Conservation (phyloP, 2,329 filamentous ascomycete species). For the Talaromyces sp. region DNA sequence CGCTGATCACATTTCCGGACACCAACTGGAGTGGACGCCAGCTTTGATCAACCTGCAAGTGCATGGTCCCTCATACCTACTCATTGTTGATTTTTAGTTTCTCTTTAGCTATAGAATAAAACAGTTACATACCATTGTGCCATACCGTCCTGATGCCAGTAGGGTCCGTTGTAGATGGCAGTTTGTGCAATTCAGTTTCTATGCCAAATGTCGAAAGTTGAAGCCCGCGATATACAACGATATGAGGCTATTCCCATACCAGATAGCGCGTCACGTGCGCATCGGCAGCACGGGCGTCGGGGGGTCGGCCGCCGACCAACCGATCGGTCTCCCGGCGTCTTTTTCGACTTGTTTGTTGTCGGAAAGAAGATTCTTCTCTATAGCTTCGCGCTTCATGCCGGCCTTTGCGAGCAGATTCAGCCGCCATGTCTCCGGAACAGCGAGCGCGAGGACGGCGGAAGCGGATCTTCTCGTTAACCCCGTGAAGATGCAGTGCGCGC, state of each 20-base stretch:
- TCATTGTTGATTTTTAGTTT: too few species aligned
- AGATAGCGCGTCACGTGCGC: neutral
- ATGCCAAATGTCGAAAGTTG: too few species aligned
- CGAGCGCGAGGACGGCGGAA: neutral
- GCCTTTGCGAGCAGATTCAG: neutral
- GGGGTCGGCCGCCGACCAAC: neutral
- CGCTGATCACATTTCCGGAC: conserved; percentile 50
- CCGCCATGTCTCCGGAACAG: neutral
- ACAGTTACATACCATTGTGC: too few species aligned
- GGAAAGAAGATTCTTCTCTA: neutral
- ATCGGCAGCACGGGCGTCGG: neutral
- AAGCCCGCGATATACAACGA: neutral
- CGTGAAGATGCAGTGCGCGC: too few species aligned
- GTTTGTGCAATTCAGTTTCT: too few species aligned
- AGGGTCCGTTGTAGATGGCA: too few species aligned
- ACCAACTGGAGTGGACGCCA: conserved; percentile 41
- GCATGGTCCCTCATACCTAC: too few species aligned
- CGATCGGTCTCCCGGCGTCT: neutral
- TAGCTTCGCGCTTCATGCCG: neutral
- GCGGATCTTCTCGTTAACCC: neutral
- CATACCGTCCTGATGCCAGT: too few species aligned
- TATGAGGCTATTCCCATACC: neutral
- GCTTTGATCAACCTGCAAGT: conserved; percentile 16
- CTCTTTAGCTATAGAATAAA: too few species aligned
- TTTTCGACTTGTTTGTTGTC: too few species aligned